Base-by-base conservation (phyloP, 805 yeast species). In the Barnettozyma salicaria region DNA sequence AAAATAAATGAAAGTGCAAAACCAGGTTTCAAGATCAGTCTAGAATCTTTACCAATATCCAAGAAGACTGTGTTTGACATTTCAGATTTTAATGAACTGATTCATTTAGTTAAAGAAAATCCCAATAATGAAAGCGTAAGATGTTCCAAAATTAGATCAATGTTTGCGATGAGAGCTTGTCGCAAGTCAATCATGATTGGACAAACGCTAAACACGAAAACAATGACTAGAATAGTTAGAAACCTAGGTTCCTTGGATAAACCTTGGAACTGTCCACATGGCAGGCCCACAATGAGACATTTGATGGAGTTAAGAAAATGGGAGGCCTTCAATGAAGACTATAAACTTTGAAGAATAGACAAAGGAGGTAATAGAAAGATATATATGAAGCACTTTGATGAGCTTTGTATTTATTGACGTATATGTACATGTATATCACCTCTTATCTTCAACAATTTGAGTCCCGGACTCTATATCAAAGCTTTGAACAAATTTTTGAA, bases 181-280 rank as follows among this genome's bases (percentile, higher is more conserved):
- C 66, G 99, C 33, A 76, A 78, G 35, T 86, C 96, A 47, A 85
- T 90, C 19, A 92, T 92, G 99, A 78, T 92, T 32, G 99, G 99
- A 0, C 79, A 72, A 45, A 73, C 80, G 4, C 65, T 92, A 30
- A 68, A 66, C 7, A 46, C 37, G 21, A 64, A 57, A 7, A 71
- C 76, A 7, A 92, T 92, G 99, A 55, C 59, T 2, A 63, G 53
- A 26, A 76, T 92, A 3, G 89, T 92, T 6, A 55, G 63, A 21
- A 72, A 87, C 51, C 63, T 92, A 36, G 75, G 90, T 10, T 63
- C 58, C 0, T 65, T 92, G 26, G 89, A 87, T 43, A 85, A 86
- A 54, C 99, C 99, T 1, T 92, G 99, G 98, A 71, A 71, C 38
- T 72, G 78, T 48, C 99, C 99, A 0, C 99, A 92, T 60, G 98